Base-by-base conservation (phyloP, 2,329 filamentous ascomycete species). In the Hortaea werneckii region DNA sequence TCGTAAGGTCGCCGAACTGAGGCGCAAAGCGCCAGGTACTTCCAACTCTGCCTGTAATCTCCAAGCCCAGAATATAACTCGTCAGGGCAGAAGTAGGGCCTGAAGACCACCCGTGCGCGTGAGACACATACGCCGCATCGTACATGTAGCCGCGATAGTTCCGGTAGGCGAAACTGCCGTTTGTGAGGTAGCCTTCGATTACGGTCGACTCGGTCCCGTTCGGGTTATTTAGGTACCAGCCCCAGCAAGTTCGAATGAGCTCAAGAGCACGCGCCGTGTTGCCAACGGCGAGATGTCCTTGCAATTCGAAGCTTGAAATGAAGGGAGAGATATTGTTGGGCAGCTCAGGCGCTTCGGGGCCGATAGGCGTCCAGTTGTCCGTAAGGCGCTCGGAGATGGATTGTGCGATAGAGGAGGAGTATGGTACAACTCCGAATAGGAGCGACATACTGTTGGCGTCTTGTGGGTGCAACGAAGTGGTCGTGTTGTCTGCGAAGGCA, bases 121-220 rank as follows among this genome's bases (percentile, higher is more conserved):
- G 60, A 2, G 45, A 51, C 3, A 60, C 50, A 43, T 63, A 63
- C 3, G 50, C 44, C 2, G 52, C 41, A 45, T 61, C 58, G 40
- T 62, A 58, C 32, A 43, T 40, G 37, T 61, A 61, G 2, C 55
- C 56, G 8, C 57, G 41, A 12, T 50, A 52, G 35, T 55, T 56
- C 11, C 56, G 41, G 55, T 82, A 83, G 2, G 72, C 75, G 51
- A 77, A 83, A 0, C 66, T 72, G 9, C 67, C 68, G 49, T 69
- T 62, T 5, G 63, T 57, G 8, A 59, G 53, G 49, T 67, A 70
- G 3, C 68, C 68, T 51, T 71, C 68, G 12, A 67, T 63, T 26
- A 70, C 64, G 3, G 68, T 70, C 29, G 56, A 62, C 50, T 67
- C 65, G n/a, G 68, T 71, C 51, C 69, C 67, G 9, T 65, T 64